Evolutionary conservation across 2,329 filamentous ascomycete genomes (phyloP), one percentile per base, ranked within the genome.

Genomic region (Penicillium sp.): DNA sequence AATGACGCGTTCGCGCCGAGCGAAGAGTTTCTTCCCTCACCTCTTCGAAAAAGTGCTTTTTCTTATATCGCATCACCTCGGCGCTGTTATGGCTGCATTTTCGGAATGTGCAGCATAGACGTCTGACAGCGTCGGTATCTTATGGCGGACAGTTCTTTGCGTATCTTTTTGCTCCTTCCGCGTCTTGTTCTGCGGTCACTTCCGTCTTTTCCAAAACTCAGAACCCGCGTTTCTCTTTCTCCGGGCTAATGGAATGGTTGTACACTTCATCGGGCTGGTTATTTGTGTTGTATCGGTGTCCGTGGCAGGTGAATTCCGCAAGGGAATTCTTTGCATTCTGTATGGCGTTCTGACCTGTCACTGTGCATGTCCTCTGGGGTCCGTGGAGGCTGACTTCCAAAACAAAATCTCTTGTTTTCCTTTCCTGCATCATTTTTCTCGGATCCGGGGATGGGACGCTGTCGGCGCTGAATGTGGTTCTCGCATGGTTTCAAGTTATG

Each of bases 291-390:
- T 51, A 22, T 57, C 24, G 24, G 35, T 53, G 39, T 24, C 29
- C 39, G 9, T 47, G 48, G 31, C 52, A 54, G 55, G 58, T 62
- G 53, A 51, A 43, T 59, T 60, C 59, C 50, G 52, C 53, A 56
- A 33, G 53, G 66, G 68, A 63, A 63, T 72, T 72, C 60, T 67
- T 75, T 75, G 73, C 73, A 75, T 75, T 75, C 63, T 70, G 66
- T 74, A 68, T 73, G 73, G 73, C 73, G 73, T 75, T 75, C 72
- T 72, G 70, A 73, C 68, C 68, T 70, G 65, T 68, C 68, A 64
- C 63, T 60, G 39, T 21, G 65, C 66, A 62, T 60, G 53, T 72
- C 68, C 68, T 73, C 67, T 70, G 59, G 64, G 71, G 66, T 69
- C 68, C 68, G 67, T 66, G 67, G 68, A 66, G 68, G 65, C 61